These are phyloP conservation scores for Halenospora varia DNA, from an alignment of 495 filamentous ascomycete species.

Conservation along the genomic window DNA sequence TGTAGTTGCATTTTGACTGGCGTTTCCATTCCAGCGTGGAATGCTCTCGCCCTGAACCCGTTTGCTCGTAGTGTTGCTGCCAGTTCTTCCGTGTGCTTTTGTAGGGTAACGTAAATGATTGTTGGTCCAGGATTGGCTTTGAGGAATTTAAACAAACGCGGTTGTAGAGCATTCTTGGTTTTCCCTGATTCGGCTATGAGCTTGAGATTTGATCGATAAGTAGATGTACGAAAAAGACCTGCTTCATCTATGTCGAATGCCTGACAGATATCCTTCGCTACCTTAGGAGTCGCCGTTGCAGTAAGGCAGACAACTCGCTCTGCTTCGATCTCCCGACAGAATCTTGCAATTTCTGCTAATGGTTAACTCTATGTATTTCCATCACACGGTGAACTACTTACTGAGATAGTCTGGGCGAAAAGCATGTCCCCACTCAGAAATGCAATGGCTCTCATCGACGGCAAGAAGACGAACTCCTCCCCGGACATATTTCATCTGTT, in stretches of 20 bases:
- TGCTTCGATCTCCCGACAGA: conserved; percentile 49
- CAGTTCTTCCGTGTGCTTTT: conserved; percentile 43
- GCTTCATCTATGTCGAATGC: conserved; percentile 45
- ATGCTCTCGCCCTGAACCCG: conserved; percentile 40
- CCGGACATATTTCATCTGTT: conserved; percentile 43
- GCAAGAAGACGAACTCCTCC: conserved; percentile 53
- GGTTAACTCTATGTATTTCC: neutral
- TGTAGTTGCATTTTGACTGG: conserved; percentile 39
- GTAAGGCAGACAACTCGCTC: conserved; percentile 50
- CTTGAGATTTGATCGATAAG: conserved; percentile 51
- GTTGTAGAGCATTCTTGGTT: conserved; percentile 36
- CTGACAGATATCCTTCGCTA: conserved; percentile 47
- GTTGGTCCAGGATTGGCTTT: conserved; percentile 43
- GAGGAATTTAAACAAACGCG: conserved; percentile 43
- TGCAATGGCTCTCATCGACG: conserved; percentile 57
- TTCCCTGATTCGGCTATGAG: conserved; percentile 43
- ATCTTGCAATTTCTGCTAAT: conserved; percentile 44
- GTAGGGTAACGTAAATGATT: conserved; percentile 54
- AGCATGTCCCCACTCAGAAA: conserved; percentile 58
- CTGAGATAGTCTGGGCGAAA: conserved; percentile 57
- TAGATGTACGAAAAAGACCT: conserved; percentile 50
- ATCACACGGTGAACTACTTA: conserved; percentile 5
- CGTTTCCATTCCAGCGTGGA: conserved; percentile 49
- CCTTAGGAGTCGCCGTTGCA: conserved; percentile 53
- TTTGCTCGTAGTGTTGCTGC: conserved; percentile 29